Base-by-base conservation (phyloP, 164 flowering plant species). In the Platanus orientalis region DNA sequence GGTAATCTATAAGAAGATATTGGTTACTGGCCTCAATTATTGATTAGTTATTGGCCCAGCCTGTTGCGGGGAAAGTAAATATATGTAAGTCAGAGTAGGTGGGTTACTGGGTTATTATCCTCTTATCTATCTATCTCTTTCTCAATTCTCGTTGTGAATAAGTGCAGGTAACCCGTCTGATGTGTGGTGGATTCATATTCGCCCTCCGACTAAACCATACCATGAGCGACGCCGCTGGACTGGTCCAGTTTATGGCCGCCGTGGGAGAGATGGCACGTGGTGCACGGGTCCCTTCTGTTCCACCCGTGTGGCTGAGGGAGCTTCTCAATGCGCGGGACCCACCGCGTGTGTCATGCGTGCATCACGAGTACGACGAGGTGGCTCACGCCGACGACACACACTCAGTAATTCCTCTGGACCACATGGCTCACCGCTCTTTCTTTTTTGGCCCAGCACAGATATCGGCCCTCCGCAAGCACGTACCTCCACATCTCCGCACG, bases 121-220 rank as follows among this genome's bases (percentile, higher is more conserved):
- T n/a, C n/a, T n/a, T n/a, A n/a, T n/a, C n/a, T n/a, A n/a, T n/a
- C n/a, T n/a, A n/a, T n/a, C n/a, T n/a, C n/a, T n/a, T n/a, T n/a
- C n/a, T n/a, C n/a, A n/a, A n/a, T n/a, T n/a, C n/a, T n/a, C n/a
- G n/a, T n/a, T n/a, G n/a, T n/a, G n/a, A n/a, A n/a, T n/a, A n/a
- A n/a, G n/a, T n/a, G 58, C 65, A 75, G 75, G 78, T 68, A 61
- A 78, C 78, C 0, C 75, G 75, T 2, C 64, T 70, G 65, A 9
- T 20, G n/a, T 81, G 75, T 30, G 82, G 76, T 1, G 80, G 17
- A n/a, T 80, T 80, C 50, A 65, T 78, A 20, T 48, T 80, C 14
- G 80, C 74, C 7, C 36, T 77, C 1, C 76, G 81, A 12, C 54
- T 72, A 2, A 80, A 75, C 67, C 83, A 80, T 74, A 63, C 81